A percentile compares a stretch with the other conserved stretches of the same genome.
These are phyloP conservation scores for Brassica balearica DNA, from an alignment of 441 rosid species.

Conservation along the genomic window DNA sequence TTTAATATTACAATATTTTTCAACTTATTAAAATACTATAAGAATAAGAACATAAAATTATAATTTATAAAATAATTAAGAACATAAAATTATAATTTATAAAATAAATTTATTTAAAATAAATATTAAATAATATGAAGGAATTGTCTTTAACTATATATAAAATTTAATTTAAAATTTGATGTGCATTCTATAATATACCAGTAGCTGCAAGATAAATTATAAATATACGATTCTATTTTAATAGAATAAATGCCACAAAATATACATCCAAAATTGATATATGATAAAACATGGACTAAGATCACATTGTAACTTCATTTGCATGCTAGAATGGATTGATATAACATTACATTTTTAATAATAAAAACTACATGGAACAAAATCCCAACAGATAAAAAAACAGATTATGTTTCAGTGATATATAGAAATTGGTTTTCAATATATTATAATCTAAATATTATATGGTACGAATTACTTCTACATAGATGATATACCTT, in stretches of 20 bases:
- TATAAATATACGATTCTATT: too few relatives aligned
- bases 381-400: not conserved
- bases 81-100: too few relatives aligned
- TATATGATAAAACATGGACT: not conserved
- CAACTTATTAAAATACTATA: too few relatives aligned
- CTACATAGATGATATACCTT: not conserved
- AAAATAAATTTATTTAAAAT: too few relatives aligned
- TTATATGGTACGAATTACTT: not conserved
- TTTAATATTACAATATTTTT: too few relatives aligned
- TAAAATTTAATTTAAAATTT: too few relatives aligned
- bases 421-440: not conserved
- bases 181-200: not conserved
- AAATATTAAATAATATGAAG: too few relatives aligned
- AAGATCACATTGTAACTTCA: not conserved
- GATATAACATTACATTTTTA: not conserved
- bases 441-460: not conserved
- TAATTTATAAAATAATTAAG: too few relatives aligned
- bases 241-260: not conserved
- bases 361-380: not conserved
- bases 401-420: not conserved
- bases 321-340: constrained; percentile 3
- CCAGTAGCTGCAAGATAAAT: not conserved
- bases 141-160: too few relatives aligned
- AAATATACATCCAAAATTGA: not conserved
- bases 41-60: too few relatives aligned